Evolutionary conservation across 1,284 basidiomycete species (phyloP), one percentile per base, ranked within the genome.

Genomic region (Inonotus obliquus): DNA sequence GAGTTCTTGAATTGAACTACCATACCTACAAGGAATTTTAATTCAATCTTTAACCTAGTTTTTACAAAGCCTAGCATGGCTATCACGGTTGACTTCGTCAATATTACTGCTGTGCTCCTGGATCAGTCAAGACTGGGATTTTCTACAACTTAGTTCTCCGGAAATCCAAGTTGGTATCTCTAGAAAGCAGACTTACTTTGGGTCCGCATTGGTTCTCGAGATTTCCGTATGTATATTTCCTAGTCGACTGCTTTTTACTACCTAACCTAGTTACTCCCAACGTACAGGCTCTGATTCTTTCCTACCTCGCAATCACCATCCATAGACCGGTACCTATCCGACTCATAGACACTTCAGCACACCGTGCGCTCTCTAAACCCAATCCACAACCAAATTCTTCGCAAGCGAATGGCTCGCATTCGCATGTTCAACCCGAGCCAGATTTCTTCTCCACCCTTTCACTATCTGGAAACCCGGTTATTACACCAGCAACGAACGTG

Each of bases 311-410:
- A 19, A 75, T 91, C 39, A 80, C 79, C 49, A 71, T 89, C 14
- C 84, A 84, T 63, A 83, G 79, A 27, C 86, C 89, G 1, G 86
- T 87, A 7, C 69, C 81, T 0, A 83, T 91, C 55, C 84, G 86
- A 48, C 80, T 91, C 19, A 79, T 88, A 44, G 79, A 85, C 67
- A 79, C 80, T n/a, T 75, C 77, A 39, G 68, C 73, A 32, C 78
- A 79, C 63, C 71, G 65, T 63, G 52, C 55, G 17, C 61, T 67
- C 63, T 47, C 65, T 67, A 51, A 69, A 69, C 21, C 77, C 75
- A 73, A 4, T 32, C 32, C 75, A 35, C 25, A 52, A 6, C 77
- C 81, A 37, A 63, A 69, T 23, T 76, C 76, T 23, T 73, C 76
- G 9, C n/a, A 45, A 10, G 19, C 29, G 6, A 45, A n/a, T n/a